Evolutionary conservation across 1,284 basidiomycete species (phyloP).

Genomic region (Inonotus obliquus): DNA sequence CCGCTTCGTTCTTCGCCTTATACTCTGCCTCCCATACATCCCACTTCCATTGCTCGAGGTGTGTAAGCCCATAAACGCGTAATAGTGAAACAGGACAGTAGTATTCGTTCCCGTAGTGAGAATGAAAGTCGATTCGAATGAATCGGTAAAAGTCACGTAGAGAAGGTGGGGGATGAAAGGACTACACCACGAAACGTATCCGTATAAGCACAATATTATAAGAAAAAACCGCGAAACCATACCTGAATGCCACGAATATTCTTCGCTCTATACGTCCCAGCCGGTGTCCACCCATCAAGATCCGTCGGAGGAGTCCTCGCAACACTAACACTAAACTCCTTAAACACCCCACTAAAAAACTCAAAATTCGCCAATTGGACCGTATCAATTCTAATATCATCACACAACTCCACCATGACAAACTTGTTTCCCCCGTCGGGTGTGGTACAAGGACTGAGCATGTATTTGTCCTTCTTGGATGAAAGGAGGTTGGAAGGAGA

Average conservation of each 20-base stretch:
- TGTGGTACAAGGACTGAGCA: constrained; percentile 89
- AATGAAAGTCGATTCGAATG: constrained; percentile 91
- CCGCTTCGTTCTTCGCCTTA: constrained; percentile 35
- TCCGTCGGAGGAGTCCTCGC: constrained; percentile 68
- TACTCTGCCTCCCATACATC: constrained; percentile 73
- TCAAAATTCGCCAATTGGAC: constrained; percentile 96
- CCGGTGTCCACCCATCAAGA: constrained; percentile 64
- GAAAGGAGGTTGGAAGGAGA: constrained; percentile 83
- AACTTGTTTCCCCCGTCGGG: constrained; percentile 56
- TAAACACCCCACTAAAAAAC: constrained; percentile 97
- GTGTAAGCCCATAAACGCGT: constrained; percentile 93
- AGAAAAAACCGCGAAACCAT: constrained; percentile 25
- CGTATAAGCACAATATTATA: constrained; percentile 7
- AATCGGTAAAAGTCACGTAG: constrained; percentile 86
- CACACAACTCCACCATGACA: constrained; percentile 94
- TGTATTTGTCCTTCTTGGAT: constrained; percentile 91
- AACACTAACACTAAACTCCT: constrained; percentile 85
- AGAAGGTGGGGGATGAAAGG: constrained; percentile 69
- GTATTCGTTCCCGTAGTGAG: constrained; percentile 93
- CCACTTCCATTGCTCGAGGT: constrained; percentile 95
- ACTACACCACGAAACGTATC: constrained; percentile 36
- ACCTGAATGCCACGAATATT: constrained; percentile 94
- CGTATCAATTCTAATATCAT: constrained; percentile 95
- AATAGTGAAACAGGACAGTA: constrained; percentile 94
- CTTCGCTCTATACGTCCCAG: constrained; percentile 79